Evolutionary conservation across 768 basidiomycete genomes (phyloP).

Genomic region (Epithele typhae): DNA sequence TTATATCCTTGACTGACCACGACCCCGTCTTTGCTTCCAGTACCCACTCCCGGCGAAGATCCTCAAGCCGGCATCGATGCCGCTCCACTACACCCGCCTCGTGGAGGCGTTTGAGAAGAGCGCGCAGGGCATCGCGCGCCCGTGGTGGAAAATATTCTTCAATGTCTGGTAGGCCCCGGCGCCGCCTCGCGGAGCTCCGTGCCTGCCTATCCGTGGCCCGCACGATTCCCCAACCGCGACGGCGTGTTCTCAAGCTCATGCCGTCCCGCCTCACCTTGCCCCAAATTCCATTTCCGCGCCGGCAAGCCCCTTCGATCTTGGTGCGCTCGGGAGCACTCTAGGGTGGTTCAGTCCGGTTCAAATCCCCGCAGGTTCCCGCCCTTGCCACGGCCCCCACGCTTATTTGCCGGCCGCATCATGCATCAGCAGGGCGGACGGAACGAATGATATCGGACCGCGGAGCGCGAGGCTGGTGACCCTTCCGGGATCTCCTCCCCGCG

Average conservation of each 20-base stretch:
- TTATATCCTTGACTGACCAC: neutral
- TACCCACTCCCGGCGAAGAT: constrained; percentile 63
- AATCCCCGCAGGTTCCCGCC: neutral
- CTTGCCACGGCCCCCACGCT: neutral
- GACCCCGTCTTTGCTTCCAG: constrained; percentile 34
- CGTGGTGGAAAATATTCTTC: constrained; percentile 84
- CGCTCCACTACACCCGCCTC: constrained; percentile 68
- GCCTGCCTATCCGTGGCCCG: neutral
- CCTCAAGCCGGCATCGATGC: constrained; percentile 65
- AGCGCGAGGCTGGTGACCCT: neutral
- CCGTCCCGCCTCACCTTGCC: neutral
- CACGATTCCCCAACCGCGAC: neutral
- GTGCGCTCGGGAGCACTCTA: neutral
- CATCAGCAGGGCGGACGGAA: neutral
- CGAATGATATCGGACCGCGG: neutral
- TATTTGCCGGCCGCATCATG: too few species aligned
- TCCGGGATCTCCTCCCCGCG: neutral
- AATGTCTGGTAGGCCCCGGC: constrained; percentile 57
- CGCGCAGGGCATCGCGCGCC: constrained; percentile 67
- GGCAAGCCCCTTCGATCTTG: neutral
- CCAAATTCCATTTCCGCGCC: neutral
- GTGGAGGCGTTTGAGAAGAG: constrained; percentile 74
- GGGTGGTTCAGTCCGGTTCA: neutral
- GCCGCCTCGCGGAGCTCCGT: neutral
- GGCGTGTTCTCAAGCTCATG: neutral